Evolutionary conservation across 371 early-diverging fungal species (phyloP).

Genomic region (Mortierella polycephala): DNA sequence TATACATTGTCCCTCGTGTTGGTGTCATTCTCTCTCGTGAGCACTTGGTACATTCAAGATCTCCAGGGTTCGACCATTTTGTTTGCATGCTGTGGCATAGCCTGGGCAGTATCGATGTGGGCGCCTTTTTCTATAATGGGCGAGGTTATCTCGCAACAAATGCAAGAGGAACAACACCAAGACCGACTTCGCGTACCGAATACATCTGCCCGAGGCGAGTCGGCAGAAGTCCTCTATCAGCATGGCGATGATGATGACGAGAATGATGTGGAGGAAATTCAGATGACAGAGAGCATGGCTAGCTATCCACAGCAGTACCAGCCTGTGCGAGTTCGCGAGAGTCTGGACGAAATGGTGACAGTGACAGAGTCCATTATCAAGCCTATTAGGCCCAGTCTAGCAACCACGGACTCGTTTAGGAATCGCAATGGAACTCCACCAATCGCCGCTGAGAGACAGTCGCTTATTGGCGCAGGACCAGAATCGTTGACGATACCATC

Average conservation of each 20-base stretch:
- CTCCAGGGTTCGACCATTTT: constrained; percentile 69
- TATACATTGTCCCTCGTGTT: constrained; percentile 78
- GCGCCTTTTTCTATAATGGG: constrained; percentile 92
- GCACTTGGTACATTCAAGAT: constrained; percentile 67
- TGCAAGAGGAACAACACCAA: constrained; percentile 45
- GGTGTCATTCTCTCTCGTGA: constrained; percentile 75
- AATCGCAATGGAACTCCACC: constrained; percentile 20
- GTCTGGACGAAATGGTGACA: constrained; percentile 4
- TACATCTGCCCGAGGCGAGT: not conserved
- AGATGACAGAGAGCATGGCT: constrained; percentile 27
- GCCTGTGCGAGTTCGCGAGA: constrained; percentile 9
- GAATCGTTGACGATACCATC: constrained; percentile 1
- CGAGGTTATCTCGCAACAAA: constrained; percentile 73
- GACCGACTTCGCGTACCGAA: constrained; percentile 24
- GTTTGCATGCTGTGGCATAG: constrained; percentile 80
- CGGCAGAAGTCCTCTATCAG: constrained; percentile 16
- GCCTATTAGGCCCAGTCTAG: constrained; percentile 2
- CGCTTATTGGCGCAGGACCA: not conserved
- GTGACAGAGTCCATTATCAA: constrained; percentile 9
- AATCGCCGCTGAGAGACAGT: not conserved
- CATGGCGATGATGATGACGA: constrained; percentile 45
- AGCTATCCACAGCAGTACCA: constrained; percentile 12
- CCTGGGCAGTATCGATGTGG: constrained; percentile 94
- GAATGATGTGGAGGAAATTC: constrained; percentile 42
- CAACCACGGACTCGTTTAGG: constrained; percentile 11